phyloP scores from a whole-genome alignment of 495 filamentous ascomycete species.

The Talaromyces thailandensis region DNA sequence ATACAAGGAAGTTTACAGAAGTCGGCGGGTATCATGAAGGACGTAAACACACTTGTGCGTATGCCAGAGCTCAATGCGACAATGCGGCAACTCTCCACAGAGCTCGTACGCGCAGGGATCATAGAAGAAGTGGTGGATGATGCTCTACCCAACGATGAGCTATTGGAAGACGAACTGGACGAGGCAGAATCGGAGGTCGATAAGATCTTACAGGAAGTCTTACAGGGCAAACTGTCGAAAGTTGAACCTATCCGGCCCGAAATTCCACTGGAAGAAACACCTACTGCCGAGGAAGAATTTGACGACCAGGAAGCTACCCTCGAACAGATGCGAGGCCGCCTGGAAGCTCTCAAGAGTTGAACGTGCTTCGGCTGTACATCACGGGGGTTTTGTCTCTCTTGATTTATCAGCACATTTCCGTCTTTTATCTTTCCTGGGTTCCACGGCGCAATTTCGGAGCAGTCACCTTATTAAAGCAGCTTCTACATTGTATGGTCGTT shows the following conservation, averaged over 20 bases:
- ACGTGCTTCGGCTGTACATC: background rate
- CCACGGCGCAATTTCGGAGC: background rate
- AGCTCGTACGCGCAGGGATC: conserved; percentile 88
- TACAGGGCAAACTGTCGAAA: conserved; percentile 72
- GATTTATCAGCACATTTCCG: background rate
- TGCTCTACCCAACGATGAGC: conserved; percentile 60
- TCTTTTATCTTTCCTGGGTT: background rate
- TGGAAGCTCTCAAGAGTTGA: conserved; percentile 90
- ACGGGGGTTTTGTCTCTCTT: background rate
- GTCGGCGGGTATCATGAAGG: conserved; percentile 89
- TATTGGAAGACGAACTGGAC: conserved; percentile 72
- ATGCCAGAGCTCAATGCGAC: conserved; percentile 82
- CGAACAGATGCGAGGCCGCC: conserved; percentile 82
- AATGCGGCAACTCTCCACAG: conserved; percentile 80
- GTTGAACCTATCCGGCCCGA: conserved; percentile 45
- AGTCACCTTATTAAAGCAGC: background rate
- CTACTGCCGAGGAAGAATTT: conserved; percentile 59
- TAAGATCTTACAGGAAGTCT: conserved; percentile 80
- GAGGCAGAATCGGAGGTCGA: conserved; percentile 89
- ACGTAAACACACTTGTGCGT: conserved; percentile 79
- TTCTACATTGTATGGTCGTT: background rate
- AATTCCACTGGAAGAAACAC: conserved; percentile 47
- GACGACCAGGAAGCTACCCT: conserved; percentile 80
- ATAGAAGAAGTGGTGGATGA: conserved; percentile 97
- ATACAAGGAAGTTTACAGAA: conserved; percentile 89